Evolutionary conservation across 805 yeast genomes (phyloP).

Genomic region (Suhomyces faveliae): DNA sequence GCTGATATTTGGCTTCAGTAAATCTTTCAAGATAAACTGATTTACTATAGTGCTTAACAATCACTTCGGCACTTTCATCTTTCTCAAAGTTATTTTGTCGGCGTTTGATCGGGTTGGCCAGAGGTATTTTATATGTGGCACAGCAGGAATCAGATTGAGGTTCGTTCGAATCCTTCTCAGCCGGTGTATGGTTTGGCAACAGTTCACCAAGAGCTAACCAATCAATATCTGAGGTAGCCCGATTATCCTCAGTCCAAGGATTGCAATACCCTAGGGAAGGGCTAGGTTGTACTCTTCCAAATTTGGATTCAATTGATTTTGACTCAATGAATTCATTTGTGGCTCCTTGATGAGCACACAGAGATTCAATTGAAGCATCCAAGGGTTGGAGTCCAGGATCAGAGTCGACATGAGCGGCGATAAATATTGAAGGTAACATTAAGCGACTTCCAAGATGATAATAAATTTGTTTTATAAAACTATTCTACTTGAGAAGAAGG

Average conservation of each 20-base stretch:
- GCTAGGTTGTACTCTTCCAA: neutral
- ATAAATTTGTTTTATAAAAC: neutral
- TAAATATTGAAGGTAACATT: neutral
- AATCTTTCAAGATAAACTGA: neutral
- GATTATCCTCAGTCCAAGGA: neutral
- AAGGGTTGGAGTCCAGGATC: neutral
- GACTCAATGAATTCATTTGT: neutral
- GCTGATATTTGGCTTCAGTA: neutral
- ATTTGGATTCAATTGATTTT: too few species aligned
- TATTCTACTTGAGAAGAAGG: neutral
- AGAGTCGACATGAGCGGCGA: neutral
- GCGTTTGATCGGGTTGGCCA: neutral
- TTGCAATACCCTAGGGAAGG: neutral
- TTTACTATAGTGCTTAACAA: neutral
- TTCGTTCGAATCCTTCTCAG: neutral
- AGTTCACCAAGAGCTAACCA: neutral
- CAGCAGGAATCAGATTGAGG: neutral
- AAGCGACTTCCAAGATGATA: neutral
- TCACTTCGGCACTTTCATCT: neutral
- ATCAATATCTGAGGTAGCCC: neutral
- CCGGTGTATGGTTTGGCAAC: neutral
- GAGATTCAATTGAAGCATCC: neutral
- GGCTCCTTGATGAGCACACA: neutral
- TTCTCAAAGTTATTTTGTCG: neutral
- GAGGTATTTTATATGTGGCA: neutral